Percentiles rank a stretch among this genome's conserved stretches.
These are phyloP conservation scores for Syzygium syzygioides DNA, from an alignment of 441 rosid species.

Conservation along the genomic window DNA sequence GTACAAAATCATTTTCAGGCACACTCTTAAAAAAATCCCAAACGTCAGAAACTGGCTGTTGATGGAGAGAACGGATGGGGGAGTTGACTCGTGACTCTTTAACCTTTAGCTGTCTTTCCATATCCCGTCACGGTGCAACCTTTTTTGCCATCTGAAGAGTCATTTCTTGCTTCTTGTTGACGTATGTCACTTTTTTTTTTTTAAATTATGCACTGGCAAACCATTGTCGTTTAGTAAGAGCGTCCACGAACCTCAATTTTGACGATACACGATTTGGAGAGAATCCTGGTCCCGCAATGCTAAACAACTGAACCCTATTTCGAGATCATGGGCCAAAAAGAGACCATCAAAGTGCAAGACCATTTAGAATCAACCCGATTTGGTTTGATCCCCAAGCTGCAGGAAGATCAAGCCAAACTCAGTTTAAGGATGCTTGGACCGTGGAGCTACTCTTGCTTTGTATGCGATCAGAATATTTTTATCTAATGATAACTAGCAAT, in stretches of 20 bases:
- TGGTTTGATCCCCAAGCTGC: too few relatives aligned
- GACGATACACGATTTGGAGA: neutral
- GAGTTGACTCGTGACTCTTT: slow-evolving; percentile 11
- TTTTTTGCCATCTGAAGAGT: slow-evolving; percentile 64
- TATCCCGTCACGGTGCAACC: slow-evolving; percentile 77
- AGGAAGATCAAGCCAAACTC: too few relatives aligned
- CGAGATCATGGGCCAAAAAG: too few relatives aligned
- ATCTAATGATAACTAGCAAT: neutral
- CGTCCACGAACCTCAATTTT: neutral
- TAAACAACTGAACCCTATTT: too few relatives aligned
- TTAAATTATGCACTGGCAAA: neutral
- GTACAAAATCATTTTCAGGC: too few relatives aligned
- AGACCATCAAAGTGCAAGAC: too few relatives aligned
- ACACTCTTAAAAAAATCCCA: neutral
- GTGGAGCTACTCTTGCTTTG: too few relatives aligned
- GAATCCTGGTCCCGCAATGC: neutral
- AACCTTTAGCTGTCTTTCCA: slow-evolving; percentile 91
- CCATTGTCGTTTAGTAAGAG: neutral
- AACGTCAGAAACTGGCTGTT: neutral
- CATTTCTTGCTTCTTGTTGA: slow-evolving; percentile 6
- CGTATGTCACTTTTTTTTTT: neutral
- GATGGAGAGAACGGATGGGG: neutral
- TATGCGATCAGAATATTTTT: too few relatives aligned
- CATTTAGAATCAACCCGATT: too few relatives aligned
- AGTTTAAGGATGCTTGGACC: too few relatives aligned